Conservation (phyloP, 805 yeast genomes). For the Sugiyamaella marilandica region DNA sequence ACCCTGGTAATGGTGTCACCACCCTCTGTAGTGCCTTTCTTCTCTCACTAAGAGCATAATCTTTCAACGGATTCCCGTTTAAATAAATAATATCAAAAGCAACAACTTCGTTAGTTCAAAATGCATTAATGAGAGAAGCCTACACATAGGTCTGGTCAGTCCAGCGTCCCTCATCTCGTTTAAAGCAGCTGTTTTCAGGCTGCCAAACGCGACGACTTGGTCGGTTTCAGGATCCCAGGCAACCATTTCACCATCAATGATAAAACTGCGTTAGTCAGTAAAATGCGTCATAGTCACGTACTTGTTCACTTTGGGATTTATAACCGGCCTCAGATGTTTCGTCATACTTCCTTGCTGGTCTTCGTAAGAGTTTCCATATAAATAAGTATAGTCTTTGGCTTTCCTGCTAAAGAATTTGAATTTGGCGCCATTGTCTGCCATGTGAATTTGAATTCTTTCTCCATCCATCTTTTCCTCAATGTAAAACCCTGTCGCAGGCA, state of each 20-base stretch:
- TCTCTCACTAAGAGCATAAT: constrained; percentile 50
- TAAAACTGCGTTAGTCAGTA: constrained; percentile 26
- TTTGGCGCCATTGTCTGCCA: constrained; percentile 40
- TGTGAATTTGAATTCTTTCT: constrained; percentile 78
- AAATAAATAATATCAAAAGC: constrained; percentile 70
- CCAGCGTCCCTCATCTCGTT: constrained; percentile 41
- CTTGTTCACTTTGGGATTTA: constrained; percentile 28
- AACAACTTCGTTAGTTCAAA: constrained; percentile 32
- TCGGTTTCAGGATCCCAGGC: constrained; percentile 61
- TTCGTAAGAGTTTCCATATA: constrained; percentile 54
- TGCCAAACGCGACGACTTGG: constrained; percentile 70
- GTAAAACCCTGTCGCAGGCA: constrained; percentile 47
- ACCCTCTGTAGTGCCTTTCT: constrained; percentile 47
- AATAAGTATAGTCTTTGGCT: constrained; percentile 65
- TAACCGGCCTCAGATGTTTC: constrained; percentile 41
- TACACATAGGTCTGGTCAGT: constrained; percentile 25
- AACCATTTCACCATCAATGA: constrained; percentile 91
- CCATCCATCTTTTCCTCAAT: constrained; percentile 95
- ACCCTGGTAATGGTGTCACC: constrained; percentile 36
- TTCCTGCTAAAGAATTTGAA: constrained; percentile 59
- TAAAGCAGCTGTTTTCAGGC: constrained; percentile 65
- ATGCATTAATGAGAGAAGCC: not conserved
- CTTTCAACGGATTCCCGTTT: constrained; percentile 61
- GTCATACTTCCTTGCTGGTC: constrained; percentile 48
- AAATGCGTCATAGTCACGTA: not conserved